These are phyloP conservation scores for Rhizophagus prolifer DNA, from an alignment of 192 early-diverging fungal genomes.

Conservation along the genomic window DNA sequence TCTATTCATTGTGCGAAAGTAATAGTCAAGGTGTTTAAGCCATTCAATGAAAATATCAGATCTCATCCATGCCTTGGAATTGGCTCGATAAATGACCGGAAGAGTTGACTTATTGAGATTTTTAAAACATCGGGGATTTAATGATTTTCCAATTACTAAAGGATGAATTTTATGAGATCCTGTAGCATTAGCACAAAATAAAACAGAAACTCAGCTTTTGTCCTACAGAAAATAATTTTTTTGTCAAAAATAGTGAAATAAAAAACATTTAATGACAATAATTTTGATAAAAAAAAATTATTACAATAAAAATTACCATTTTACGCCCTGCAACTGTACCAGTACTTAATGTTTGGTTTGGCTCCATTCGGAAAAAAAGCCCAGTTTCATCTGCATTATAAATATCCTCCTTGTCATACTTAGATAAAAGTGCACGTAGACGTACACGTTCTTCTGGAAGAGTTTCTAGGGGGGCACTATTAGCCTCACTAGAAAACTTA, in stretches of 20 bases:
- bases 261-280: too few relatives aligned
- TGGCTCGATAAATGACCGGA: conserved; percentile 8
- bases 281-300: too few relatives aligned
- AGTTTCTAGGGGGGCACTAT: too few relatives aligned
- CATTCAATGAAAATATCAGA: conserved; percentile 22
- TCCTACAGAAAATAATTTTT: background rate
- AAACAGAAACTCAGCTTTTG: background rate
- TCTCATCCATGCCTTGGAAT: conserved; percentile 16
- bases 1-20: background rate
- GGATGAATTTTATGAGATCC: conserved; percentile 8
- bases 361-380: too few relatives aligned
- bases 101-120: conserved; percentile 7
- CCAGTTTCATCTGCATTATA: too few relatives aligned
- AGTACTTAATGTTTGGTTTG: background rate
- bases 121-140: conserved; percentile 13
- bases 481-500: too few relatives aligned
- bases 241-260: too few relatives aligned
- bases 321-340: too few relatives aligned
- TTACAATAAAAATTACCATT: too few relatives aligned
- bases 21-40: conserved; percentile 13
- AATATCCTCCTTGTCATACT: too few relatives aligned
- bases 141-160: conserved; percentile 20
- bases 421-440: too few relatives aligned
- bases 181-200: conserved; percentile 10
- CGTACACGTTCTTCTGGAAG: too few relatives aligned